Percentiles rank a stretch among this genome's conserved stretches.
Conservation (phyloP, 2,329 filamentous ascomycete species). For the Fusarium sp. region DNA sequence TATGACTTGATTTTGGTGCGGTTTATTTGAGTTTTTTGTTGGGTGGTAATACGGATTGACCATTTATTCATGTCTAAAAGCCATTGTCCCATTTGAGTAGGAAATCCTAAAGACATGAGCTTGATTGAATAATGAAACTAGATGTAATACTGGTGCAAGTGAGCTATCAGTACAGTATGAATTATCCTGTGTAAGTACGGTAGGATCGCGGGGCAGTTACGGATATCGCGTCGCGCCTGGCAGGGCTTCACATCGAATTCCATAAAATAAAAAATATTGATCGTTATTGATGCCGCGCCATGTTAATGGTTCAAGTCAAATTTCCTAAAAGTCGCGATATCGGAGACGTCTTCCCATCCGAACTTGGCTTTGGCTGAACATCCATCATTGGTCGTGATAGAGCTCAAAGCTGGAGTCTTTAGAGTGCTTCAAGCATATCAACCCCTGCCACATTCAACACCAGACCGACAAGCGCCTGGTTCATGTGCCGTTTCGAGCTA, state of each 20-base stretch:
- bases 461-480: constrained; percentile 6
- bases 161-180: constrained; percentile 6
- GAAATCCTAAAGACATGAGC: neutral
- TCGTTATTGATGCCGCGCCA: neutral
- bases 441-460: neutral
- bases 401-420: neutral
- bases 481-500: constrained; percentile 67
- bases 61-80: neutral
- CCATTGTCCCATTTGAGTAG: neutral
- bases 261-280: neutral
- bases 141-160: neutral
- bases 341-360: neutral
- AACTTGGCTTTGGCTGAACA: constrained; percentile 10
- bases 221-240: constrained; percentile 35
- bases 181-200: constrained; percentile 15
- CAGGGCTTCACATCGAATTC: constrained; percentile 3
- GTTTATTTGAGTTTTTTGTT: constrained; percentile 1
- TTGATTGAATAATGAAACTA: neutral
- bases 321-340: neutral
- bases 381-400: neutral
- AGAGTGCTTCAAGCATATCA: neutral
- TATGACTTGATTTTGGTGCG: constrained; percentile 13
- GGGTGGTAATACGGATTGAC: constrained; percentile 3
- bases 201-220: constrained; percentile 39
- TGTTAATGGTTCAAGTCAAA: neutral